Base-by-base conservation (phyloP, 192 early-diverging fungal species). In the Linderina pennispora region DNA sequence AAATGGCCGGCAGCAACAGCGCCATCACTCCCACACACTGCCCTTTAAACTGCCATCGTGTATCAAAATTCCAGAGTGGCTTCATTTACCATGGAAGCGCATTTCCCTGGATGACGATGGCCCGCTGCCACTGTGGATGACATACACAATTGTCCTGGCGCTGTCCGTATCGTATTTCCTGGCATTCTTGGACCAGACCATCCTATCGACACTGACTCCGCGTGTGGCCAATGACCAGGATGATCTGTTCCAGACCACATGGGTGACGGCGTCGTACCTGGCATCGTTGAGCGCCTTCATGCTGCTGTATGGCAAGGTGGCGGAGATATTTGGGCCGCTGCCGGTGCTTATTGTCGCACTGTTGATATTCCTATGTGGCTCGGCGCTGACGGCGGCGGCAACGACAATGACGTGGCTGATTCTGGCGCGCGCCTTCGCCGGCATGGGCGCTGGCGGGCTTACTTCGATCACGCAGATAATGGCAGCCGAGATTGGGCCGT, bases 311-410 rank as follows among this genome's bases (percentile, higher is more conserved):
- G 87, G 87, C 32, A 83, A 83, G 43, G 42, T 85, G 3, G 66
- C 83, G n/a, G 83, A 86, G 41, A 82, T 87, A 35, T 86, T 86
- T 64, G 87, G 85, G 2, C 73, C 58, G 4, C 39, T 68, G 45
- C 52, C 58, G 8, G 50, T 64, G 18, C 44, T 76, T 35, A 51
- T 76, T 6, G 38, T 58, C 10, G 67, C 58, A 2, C 23, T 65
- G 18, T 35, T 57, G 18, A 55, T 79, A 54, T 89, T 79, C 37
- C 72, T 69, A 68, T 77, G 40, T 45, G 82, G 47, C 62, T 78
- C 57, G 58, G 84, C 68, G 72, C 77, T 51, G 73, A 69, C 65
- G 2, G 76, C 73, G n/a, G 53, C 56, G 21, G 46, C 74, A 18
- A 58, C 51, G 1, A 66, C 53, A n/a, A 71, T 76, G 58, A 44